These are phyloP conservation scores for Lentinus tigrinus DNA, from an alignment of 768 basidiomycete genomes.

Conservation along the genomic window DNA sequence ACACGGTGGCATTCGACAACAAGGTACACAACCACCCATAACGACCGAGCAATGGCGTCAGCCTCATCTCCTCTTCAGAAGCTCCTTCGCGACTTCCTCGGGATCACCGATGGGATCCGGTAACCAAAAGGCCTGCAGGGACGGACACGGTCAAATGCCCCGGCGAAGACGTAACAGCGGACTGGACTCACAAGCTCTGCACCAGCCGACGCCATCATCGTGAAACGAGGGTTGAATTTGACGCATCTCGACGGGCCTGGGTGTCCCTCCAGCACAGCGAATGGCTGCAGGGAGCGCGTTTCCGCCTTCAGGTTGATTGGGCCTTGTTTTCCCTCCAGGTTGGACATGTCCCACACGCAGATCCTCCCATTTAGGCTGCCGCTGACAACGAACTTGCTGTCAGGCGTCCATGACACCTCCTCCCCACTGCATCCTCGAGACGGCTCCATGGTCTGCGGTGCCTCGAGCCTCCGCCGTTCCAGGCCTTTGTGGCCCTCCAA, in stretches of 20 bases:
- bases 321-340: conserved; percentile 51
- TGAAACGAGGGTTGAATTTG: conserved; percentile 83
- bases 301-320: conserved; percentile 53
- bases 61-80: conserved; percentile 52
- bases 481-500: conserved; percentile 83
- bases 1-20: not conserved
- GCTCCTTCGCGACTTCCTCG: conserved; percentile 69
- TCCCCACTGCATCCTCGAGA: conserved; percentile 84
- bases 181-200: conserved; percentile 67
- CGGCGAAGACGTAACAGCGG: not conserved
- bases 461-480: conserved; percentile 58
- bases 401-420: conserved; percentile 92
- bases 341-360: conserved; percentile 83
- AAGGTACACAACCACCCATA: conserved; percentile 4
- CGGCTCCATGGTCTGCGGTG: conserved; percentile 59
- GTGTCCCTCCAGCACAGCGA: conserved; percentile 68
- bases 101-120: conserved; percentile 66
- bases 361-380: conserved; percentile 86
- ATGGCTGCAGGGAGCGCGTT: conserved; percentile 51
- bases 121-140: conserved; percentile 57
- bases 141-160: not conserved
- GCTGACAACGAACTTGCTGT: conserved; percentile 85
- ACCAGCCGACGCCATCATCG: conserved; percentile 87
- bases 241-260: conserved; percentile 84
- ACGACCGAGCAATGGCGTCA: not conserved